Conservation (phyloP, 2,329 filamentous ascomycete species). For the Fusarium tricinctum region DNA sequence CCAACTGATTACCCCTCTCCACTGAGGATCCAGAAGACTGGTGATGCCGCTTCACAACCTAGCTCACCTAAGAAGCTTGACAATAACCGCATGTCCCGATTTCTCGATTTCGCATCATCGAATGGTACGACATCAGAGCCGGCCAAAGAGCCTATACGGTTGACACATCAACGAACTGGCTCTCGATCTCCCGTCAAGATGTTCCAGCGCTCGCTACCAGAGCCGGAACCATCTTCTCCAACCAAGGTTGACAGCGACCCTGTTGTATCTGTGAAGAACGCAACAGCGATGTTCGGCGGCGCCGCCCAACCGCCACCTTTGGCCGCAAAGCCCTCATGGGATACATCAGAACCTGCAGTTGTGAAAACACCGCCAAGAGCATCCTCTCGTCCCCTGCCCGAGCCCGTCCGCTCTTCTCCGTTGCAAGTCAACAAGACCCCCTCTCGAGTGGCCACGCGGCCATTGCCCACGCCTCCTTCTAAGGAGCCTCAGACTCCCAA, state of each 20-base stretch:
- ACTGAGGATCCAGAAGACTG: conserved; percentile 49
- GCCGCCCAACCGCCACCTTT: conserved; percentile 41
- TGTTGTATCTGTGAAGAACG: conserved; percentile 56
- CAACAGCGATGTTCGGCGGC: conserved; percentile 54
- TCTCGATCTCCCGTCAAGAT: conserved; percentile 57
- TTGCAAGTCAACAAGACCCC: conserved; percentile 46
- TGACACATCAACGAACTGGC: conserved; percentile 54
- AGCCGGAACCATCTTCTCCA: conserved; percentile 49
- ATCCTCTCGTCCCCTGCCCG: conserved; percentile 37
- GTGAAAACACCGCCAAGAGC: conserved; percentile 41
- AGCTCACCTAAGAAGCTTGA: conserved; percentile 71
- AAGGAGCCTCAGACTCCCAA: conserved; percentile 41
- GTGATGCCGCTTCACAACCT: conserved; percentile 58
- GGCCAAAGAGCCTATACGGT: conserved; percentile 45
- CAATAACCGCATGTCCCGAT: conserved; percentile 70
- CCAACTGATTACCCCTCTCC: conserved; percentile 49
- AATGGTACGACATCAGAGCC: conserved; percentile 44
- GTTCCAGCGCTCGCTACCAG: conserved; percentile 50
- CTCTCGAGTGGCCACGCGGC: conserved; percentile 35
- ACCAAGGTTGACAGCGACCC: conserved; percentile 54
- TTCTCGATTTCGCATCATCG: conserved; percentile 62
- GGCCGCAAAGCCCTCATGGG: conserved; percentile 42
- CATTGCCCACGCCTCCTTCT: conserved; percentile 36
- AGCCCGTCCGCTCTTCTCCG: conserved; percentile 37
- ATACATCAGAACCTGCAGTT: conserved; percentile 40